Evolutionary conservation across 495 filamentous ascomycete species (phyloP).

Genomic region (Podospora pseudocomata): DNA sequence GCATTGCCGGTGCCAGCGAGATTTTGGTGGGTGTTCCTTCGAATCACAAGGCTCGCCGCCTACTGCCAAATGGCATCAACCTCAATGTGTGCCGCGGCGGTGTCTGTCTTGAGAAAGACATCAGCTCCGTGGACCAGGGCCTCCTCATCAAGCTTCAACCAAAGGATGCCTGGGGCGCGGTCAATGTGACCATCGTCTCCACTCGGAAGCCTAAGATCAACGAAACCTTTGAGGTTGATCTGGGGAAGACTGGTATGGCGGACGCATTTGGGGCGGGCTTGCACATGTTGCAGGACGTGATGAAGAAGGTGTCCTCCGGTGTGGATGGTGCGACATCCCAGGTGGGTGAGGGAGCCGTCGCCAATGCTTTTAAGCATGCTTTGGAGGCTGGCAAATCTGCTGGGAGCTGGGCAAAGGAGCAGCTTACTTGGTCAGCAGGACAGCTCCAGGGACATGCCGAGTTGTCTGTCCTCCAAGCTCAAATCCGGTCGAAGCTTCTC

Average conservation of each 20-base stretch:
- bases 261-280: conserved; percentile 38
- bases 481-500: conserved; percentile 44
- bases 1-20: conserved; percentile 35
- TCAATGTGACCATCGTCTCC: conserved; percentile 44
- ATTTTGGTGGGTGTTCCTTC: conserved; percentile 40
- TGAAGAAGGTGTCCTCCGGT: conserved; percentile 33
- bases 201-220: conserved; percentile 44
- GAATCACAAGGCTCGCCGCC: conserved; percentile 38
- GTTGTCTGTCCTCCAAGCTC: conserved; percentile 39
- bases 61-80: conserved; percentile 41
- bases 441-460: conserved; percentile 32
- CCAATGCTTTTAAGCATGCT: conserved; percentile 30
- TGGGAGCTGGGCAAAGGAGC: conserved; percentile 20
- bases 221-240: conserved; percentile 44
- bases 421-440: conserved; percentile 23
- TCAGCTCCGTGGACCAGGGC: conserved; percentile 43
- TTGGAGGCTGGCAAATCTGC: conserved; percentile 27
- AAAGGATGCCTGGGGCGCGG: conserved; percentile 40
- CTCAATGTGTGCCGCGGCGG: conserved; percentile 43
- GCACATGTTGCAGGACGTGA: conserved; percentile 36
- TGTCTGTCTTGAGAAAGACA: conserved; percentile 37
- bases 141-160: conserved; percentile 41
- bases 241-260: conserved; percentile 37
- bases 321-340: conserved; percentile 33
- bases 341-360: conserved; percentile 32